Evolutionary conservation across 257 asterid genomes (phyloP).

Genomic region (Scutellaria baicalensis): DNA sequence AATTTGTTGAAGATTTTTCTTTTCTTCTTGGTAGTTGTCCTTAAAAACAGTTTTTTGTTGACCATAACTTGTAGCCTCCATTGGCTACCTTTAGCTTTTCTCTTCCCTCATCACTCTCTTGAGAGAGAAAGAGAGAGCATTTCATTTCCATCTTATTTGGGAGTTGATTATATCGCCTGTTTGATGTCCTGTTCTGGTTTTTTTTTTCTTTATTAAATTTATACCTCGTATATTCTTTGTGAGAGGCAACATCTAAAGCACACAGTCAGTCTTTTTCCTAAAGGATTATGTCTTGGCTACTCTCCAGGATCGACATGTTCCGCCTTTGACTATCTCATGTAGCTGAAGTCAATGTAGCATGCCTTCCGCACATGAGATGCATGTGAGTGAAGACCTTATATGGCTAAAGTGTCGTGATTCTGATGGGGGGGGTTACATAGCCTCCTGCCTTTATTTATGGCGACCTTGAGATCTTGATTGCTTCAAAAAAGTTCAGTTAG

Average conservation of each 20-base stretch:
- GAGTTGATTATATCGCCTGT: background rate
- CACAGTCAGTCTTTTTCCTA: constrained; percentile 23
- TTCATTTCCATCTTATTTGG: background rate
- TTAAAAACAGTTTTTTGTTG: background rate
- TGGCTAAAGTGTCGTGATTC: constrained; percentile 44
- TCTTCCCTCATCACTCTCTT: background rate
- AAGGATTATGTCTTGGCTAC: constrained; percentile 36
- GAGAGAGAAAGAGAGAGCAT: constrained; percentile 1
- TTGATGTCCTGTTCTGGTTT: background rate
- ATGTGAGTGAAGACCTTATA: constrained; percentile 31
- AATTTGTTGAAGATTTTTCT: background rate
- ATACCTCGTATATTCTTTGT: background rate
- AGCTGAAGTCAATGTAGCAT: constrained; percentile 45
- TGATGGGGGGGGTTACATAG: constrained; percentile 26
- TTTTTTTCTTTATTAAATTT: background rate
- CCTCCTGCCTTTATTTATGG: constrained; percentile 23
- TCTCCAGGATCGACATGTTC: constrained; percentile 74
- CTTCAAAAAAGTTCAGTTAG: constrained; percentile 28
- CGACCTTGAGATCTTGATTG: constrained; percentile 23
- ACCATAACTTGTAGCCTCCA: background rate
- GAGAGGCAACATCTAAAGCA: constrained; percentile 20
- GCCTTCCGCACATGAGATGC: constrained; percentile 53
- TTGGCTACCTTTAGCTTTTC: background rate
- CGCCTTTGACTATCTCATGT: constrained; percentile 59
- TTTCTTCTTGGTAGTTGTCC: background rate